Evolutionary conservation across 805 yeast species (phyloP).

Genomic region (Yamadazyma philogaea): DNA sequence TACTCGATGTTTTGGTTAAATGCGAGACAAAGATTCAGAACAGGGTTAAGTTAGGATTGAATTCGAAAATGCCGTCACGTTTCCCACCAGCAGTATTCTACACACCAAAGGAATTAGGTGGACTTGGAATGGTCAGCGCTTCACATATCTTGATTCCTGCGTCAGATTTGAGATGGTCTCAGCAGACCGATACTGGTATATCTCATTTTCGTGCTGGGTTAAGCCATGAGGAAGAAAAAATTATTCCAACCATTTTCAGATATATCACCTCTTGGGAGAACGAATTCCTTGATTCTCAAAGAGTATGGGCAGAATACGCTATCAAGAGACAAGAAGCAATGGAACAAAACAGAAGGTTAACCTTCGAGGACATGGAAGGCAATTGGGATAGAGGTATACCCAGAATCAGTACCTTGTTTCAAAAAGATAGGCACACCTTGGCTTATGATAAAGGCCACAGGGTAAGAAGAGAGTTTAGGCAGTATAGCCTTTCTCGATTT

Average conservation of each 20-base stretch:
- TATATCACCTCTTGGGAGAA: conserved; percentile 96
- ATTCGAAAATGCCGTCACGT: conserved; percentile 97
- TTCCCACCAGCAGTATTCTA: conserved; percentile 99
- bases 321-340: conserved; percentile 82
- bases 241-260: conserved; percentile 90
- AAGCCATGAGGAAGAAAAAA: conserved; percentile 73
- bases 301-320: conserved; percentile 98
- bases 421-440: conserved; percentile 89
- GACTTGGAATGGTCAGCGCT: conserved; percentile 96
- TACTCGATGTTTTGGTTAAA: conserved; percentile 80
- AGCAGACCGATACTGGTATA: conserved; percentile 90
- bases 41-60: conserved; percentile 88
- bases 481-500: conserved; percentile 63
- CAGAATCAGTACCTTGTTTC: conserved; percentile 90
- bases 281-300: conserved; percentile 87
- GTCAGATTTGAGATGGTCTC: conserved; percentile 86
- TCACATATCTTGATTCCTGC: conserved; percentile 94
- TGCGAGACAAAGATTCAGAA: conserved; percentile 93
- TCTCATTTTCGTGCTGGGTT: conserved; percentile 94
- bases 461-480: conserved; percentile 72
- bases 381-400: conserved; percentile 98
- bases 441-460: conserved; percentile 96
- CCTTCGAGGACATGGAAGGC: conserved; percentile 90
- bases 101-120: conserved; percentile 96
- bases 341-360: conserved; percentile 78